Conservation (phyloP, 345 rosid genomes). For the Anacardium occidentale region DNA sequence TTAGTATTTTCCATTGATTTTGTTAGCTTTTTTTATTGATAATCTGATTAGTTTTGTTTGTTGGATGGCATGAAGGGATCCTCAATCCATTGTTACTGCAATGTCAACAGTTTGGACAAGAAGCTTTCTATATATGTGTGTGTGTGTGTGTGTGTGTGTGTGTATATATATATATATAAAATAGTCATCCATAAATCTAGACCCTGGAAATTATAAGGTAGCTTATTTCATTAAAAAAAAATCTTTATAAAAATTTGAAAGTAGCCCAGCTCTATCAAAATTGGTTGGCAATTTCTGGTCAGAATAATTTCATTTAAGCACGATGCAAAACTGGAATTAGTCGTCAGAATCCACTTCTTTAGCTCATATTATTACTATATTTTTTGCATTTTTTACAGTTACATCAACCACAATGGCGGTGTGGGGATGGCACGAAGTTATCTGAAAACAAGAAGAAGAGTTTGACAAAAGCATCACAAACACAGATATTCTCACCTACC, state of each 20-base stretch:
- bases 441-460: background rate
- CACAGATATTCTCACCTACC: slow-evolving; percentile 34
- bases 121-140: too few species aligned
- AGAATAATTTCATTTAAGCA: background rate
- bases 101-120: slow-evolving; percentile 11
- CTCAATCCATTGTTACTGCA: background rate
- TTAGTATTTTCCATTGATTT: background rate
- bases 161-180: too few species aligned
- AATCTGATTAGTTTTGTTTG: background rate
- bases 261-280: slow-evolving; percentile 1
- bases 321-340: background rate
- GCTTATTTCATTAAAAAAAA: too few species aligned
- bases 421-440: background rate
- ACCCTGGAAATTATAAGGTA: too few species aligned
- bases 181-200: too few species aligned
- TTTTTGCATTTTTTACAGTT: background rate
- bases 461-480: background rate
- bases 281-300: background rate
- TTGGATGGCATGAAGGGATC: slow-evolving; percentile 1
- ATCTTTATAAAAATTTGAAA: too few species aligned
- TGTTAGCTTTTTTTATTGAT: background rate
- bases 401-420: background rate
- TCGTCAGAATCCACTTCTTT: background rate
- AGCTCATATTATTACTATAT: too few species aligned
- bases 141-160: too few species aligned